These are phyloP conservation scores for Arthrinium puccinioides DNA, from an alignment of 2,329 filamentous ascomycete species.

Conservation along the genomic window DNA sequence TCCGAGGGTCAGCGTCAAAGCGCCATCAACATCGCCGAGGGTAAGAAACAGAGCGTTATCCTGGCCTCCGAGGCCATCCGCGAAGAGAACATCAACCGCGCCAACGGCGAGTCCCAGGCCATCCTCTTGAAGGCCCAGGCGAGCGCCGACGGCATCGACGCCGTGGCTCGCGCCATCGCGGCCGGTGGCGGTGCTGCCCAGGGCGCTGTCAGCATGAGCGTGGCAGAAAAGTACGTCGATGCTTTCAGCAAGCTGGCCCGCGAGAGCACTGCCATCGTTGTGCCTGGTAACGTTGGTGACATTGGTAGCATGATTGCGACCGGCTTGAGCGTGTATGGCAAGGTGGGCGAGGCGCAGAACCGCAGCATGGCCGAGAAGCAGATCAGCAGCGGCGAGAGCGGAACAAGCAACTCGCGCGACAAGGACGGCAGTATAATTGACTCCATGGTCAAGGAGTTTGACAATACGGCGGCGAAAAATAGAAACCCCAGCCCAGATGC, in stretches of 20 bases:
- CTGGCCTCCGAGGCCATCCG: constrained; percentile 87
- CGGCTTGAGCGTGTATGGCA: constrained; percentile 90
- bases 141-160: constrained; percentile 81
- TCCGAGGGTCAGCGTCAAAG: constrained; percentile 95
- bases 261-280: constrained; percentile 91
- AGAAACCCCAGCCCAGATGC: too few species aligned
- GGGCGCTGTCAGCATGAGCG: constrained; percentile 74
- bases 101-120: constrained; percentile 87
- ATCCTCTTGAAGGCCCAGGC: constrained; percentile 80
- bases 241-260: constrained; percentile 89
- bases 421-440: constrained; percentile 16
- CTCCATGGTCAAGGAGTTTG: constrained; percentile 24
- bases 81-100: constrained; percentile 88
- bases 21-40: constrained; percentile 98
- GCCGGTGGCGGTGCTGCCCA: constrained; percentile 70
- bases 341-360: constrained; percentile 75
- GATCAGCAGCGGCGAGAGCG: constrained; percentile 9
- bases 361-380: constrained; percentile 49
- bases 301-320: constrained; percentile 96
- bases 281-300: constrained; percentile 94
- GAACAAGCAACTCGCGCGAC: constrained; percentile 2
- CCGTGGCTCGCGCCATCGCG: constrained; percentile 69
- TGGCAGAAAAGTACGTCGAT: constrained; percentile 97
- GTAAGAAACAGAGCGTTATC: constrained; percentile 94
- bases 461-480: constrained; percentile 23